Evolutionary conservation across 2,329 filamentous ascomycete genomes (phyloP), one percentile per base, ranked within the genome.

Genomic region (Colletotrichum truncatum): DNA sequence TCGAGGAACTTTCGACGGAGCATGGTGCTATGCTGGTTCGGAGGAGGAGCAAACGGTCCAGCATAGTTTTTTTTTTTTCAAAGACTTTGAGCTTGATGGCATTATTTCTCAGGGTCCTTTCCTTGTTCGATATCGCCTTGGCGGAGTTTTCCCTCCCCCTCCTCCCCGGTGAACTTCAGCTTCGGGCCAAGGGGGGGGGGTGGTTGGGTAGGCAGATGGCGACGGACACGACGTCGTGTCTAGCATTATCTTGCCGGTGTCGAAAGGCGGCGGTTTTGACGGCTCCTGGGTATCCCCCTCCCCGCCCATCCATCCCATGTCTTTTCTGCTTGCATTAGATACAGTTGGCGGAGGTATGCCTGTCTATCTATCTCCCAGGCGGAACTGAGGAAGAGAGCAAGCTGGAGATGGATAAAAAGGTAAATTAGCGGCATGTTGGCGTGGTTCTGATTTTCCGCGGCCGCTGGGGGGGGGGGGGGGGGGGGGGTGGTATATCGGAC

Each of bases 271-370:
- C 39, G 54, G 21, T 18, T 51, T 41, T 30, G 48, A 51, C 32
- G 23, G 36, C n/a, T 25, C 39, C 18, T 26, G 38, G 49, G 23
- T 18, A 16, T 21, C 18, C 39, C 49, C 39, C 45, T 28, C 36
- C 39, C 49, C 39, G 34, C 28, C 36, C 30, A 9, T n/a, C 60
- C 54, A 45, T 64, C 54, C 38, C 61, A 23, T 46, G 45, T 60
- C 11, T 18, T 23, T 11, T 4, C 8, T 30, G 16, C 38, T 28
- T 18, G 28, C 7, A 18, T 6, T 9, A 18, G 11, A 32, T n/a
- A 25, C 21, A 34, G 30, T 14, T 41, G 21, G 34, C 16, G 28
- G 21, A 41, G 34, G 26, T 18, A 30, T 63, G 34, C 45, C 18
- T 41, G 25, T 23, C 32, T 9, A 39, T 21, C 6, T 62, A 38